Evolutionary conservation across 75 land plant genomes (phyloP), one percentile per base, ranked within the genome.

Genomic region (Pinus taeda): DNA sequence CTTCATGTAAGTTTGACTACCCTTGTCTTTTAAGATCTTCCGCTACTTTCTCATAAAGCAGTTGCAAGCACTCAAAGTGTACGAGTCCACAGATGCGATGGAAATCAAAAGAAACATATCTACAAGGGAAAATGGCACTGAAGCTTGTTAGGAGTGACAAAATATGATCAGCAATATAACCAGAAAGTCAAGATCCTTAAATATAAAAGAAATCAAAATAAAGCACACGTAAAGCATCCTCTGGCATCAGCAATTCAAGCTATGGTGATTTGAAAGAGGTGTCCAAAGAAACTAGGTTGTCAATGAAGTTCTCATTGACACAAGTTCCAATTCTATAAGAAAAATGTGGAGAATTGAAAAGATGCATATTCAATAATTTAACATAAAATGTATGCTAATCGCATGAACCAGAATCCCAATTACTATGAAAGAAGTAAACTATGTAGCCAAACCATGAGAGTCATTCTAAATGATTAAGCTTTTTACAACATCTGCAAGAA

Each of bases 61-160:
- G 26, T 4, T 90, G 84, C 37, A 97, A 76, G 55, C 90, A 86
- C 59, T 97, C 93, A 79, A 97, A 97, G 74, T 91, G 93, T 60
- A 87, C 75, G 36, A 79, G 90, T 29, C 92, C 93, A 87, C 99
- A 97, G 29, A 73, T 60, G 18, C 77, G 88, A 81, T 97, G 99
- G 78, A 97, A 97, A 66, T 97, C 99, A 88, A 97, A 97, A 15
- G 93, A 81, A 9, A 95, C 82, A 82, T 97, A 97, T 85, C 99
- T 97, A 92, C 79, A 85, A 62, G 17, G 60, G 3, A 76, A 18
- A 73, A 18, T 60, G 21, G 8, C 8, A 60, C 45, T 18, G 72
- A 69, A 69, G 45, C 20, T 69, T n/a, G 42, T 69, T 8, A 69
- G 8, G 20, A 12, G 9, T n/a, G 45, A 39, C 22, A 69, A 42